Evolutionary conservation across 2,329 filamentous ascomycete genomes (phyloP).

Genomic region (Colletotrichum somersetense): DNA sequence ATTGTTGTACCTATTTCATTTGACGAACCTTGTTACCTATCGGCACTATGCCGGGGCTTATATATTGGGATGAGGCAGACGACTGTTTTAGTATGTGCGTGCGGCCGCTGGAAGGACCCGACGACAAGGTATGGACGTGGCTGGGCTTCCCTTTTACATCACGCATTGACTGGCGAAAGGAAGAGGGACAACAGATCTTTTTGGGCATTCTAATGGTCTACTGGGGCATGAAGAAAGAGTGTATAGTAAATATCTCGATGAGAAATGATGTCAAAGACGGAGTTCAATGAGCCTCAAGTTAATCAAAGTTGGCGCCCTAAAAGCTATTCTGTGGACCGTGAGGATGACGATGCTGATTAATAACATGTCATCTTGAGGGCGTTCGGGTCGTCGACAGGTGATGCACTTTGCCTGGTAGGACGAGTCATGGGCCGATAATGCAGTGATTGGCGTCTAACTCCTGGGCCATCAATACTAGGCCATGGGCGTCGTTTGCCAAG

Average conservation of each 20-base stretch:
- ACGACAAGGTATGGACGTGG: conserved; percentile 37
- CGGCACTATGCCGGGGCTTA: conserved; percentile 17
- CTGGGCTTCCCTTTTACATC: conserved; percentile 21
- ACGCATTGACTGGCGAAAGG: conserved; percentile 39
- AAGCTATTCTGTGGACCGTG: background rate
- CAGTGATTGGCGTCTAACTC: background rate
- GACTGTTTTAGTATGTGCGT: conserved; percentile 33
- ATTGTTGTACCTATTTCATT: conserved; percentile 33
- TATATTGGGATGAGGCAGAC: conserved; percentile 25
- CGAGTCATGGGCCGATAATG: background rate
- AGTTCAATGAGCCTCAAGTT: conserved; percentile 24
- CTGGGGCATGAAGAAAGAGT: conserved; percentile 36
- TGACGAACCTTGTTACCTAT: conserved; percentile 14
- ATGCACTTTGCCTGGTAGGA: background rate
- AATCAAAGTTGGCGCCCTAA: background rate
- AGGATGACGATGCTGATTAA: background rate
- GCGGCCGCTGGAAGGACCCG: conserved; percentile 42
- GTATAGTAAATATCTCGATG: conserved; percentile 40
- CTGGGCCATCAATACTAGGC: background rate
- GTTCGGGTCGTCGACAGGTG: background rate
- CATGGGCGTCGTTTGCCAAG: background rate
- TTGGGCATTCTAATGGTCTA: conserved; percentile 25
- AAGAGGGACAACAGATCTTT: conserved; percentile 18
- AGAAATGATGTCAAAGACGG: conserved; percentile 35
- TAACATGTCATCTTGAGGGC: background rate